Evolutionary conservation across 805 yeast genomes (phyloP), one percentile per base, ranked within the genome.

Genomic region (Blastobotrys terrestris): DNA sequence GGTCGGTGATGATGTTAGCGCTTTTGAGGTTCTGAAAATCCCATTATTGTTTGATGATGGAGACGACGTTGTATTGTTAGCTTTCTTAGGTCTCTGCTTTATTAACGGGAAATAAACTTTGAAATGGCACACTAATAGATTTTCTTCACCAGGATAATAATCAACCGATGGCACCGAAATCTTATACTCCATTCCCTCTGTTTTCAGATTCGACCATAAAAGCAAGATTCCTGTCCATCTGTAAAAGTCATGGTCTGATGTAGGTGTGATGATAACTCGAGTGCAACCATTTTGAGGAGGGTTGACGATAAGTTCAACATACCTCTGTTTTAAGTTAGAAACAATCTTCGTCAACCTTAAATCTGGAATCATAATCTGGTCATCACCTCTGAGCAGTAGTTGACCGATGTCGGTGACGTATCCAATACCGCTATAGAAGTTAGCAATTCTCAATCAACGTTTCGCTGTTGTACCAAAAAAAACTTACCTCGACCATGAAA

Each of bases 201-300:
- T 54, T 44, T 55, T 58, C 39, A 60, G 53, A 45, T 56, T 56
- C 16, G 62, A 57, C 53, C 53, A 54, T 26, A 60, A 46, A 11
- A 60, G 44, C 44, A 60, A 43, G 13, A 51, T 46, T 8, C 54
- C 57, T 8, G 53, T 48, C 58, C 60, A 57, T 22, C 31, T 42
- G 31, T 52, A 46, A 39, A 54, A 60, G 45, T 58, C 61, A 14
- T 31, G n/a, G 40, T 60, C 63, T 5, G 58, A 49, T 2, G 53
- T 44, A 2, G 60, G 55, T 3, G 58, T 42, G 14, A 60, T 39
- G 31, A 57, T 47, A n/a, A 57, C 46, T 22, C 56, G 21, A 35
- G 48, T 35, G 26, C 50, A 45, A 16, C 42, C 49, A 14, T 54
- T 31, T 8, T 52, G 60, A 2, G 54, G 31, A n/a, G 54, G 56